These are phyloP conservation scores for Plasmopara muralis DNA, from an alignment of 352 stramenopile species.

Conservation along the genomic window DNA sequence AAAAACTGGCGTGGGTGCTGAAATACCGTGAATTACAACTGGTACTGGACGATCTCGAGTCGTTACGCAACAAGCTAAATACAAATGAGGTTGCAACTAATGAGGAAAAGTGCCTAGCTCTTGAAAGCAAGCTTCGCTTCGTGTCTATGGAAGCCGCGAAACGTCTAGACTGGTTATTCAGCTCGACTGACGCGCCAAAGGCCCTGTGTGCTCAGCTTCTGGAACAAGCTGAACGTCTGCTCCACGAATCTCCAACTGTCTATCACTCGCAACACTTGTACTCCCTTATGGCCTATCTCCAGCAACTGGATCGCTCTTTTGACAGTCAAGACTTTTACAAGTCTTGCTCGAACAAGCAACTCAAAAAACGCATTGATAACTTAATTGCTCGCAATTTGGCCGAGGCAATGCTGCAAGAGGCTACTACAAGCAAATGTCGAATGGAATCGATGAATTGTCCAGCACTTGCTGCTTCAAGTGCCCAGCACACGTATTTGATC, in stretches of 20 bases:
- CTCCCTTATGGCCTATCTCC: conserved; percentile 52
- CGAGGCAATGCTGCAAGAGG: conserved; percentile 49
- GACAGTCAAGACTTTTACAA: conserved; percentile 43
- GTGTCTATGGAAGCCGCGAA: conserved; percentile 61
- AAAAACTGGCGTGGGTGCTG: conserved; percentile 53
- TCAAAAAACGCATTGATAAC: conserved; percentile 45
- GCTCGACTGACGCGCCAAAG: conserved; percentile 34
- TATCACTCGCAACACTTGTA: conserved; percentile 53
- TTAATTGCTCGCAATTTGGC: conserved; percentile 53
- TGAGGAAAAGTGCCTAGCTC: conserved; percentile 18
- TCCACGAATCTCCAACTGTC: conserved; percentile 41
- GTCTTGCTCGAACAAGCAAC: conserved; percentile 32
- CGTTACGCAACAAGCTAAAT: conserved; percentile 29
- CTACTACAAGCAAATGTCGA: conserved; percentile 13
- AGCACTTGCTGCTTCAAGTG: conserved; percentile 6
- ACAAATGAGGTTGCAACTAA: conserved; percentile 12
- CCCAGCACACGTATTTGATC: conserved; percentile 23
- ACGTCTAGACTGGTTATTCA: conserved; percentile 47
- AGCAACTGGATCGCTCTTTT: conserved; percentile 62
- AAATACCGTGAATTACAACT: conserved; percentile 64
- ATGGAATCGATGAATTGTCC: conserved; percentile 5
- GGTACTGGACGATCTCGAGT: conserved; percentile 55
- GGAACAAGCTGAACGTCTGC: conserved; percentile 39
- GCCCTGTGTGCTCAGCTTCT: conserved; percentile 39
- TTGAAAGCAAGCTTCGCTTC: conserved; percentile 42